These are phyloP conservation scores for Pisolithus marmoratus DNA, from an alignment of 768 basidiomycete species.

Conservation along the genomic window DNA sequence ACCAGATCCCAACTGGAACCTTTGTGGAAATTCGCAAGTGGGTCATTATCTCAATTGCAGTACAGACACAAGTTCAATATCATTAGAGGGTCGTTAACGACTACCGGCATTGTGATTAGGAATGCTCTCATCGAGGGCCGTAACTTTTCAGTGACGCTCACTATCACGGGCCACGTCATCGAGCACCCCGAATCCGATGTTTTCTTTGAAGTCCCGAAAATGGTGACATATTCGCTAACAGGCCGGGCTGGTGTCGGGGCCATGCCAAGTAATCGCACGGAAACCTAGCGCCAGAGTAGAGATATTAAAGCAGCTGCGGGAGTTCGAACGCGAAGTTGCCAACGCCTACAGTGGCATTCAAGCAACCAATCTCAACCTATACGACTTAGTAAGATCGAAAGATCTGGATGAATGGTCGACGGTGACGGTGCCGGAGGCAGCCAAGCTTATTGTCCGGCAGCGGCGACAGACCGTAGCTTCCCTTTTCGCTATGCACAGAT, in stretches of 20 bases:
- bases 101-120: conserved; percentile 25
- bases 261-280: conserved; percentile 23
- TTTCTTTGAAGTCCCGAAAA: conserved; percentile 54
- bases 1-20: conserved; percentile 35
- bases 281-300: conserved; percentile 59
- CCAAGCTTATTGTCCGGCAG: conserved; percentile 35
- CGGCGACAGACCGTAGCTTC: conserved; percentile 27
- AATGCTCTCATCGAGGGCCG: conserved; percentile 27
- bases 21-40: conserved; percentile 52
- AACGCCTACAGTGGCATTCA: conserved; percentile 32
- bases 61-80: conserved; percentile 5
- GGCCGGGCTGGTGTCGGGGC: conserved; percentile 40
- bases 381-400: conserved; percentile 39
- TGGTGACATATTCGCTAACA: conserved; percentile 42
- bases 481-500: conserved; percentile 53
- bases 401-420: conserved; percentile 49
- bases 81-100: conserved; percentile 13
- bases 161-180: conserved; percentile 47
- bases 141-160: conserved; percentile 24
- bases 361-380: conserved; percentile 27
- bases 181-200: conserved; percentile 46
- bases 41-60: conserved; percentile 7
- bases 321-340: conserved; percentile 46
- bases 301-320: conserved; percentile 54
- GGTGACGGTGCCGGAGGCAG: conserved; percentile 51